phyloP scores from a whole-genome alignment of 1,139 yeast species.

The Yamadazyma conglobata region DNA sequence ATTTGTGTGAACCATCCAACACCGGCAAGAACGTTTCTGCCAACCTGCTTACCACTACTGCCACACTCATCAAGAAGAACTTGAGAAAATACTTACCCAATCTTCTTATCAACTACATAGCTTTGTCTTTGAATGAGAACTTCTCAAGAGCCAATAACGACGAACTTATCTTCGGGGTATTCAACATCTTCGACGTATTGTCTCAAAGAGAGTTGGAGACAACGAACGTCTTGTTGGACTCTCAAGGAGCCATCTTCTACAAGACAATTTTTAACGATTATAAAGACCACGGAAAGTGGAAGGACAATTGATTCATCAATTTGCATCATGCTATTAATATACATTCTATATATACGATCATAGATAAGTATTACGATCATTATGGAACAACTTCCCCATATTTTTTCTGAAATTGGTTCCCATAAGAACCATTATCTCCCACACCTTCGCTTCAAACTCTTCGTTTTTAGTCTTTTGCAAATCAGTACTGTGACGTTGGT shows the following conservation, averaged over 20 bases:
- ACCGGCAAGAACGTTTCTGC: constrained; percentile 12
- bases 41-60: constrained; percentile 49
- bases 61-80: constrained; percentile 52
- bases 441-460: constrained; percentile 31
- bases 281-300: constrained; percentile 82
- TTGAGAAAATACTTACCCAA: constrained; percentile 64
- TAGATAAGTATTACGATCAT: constrained; percentile 25
- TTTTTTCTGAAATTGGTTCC: constrained; percentile 20
- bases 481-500: constrained; percentile 19
- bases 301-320: constrained; percentile 36
- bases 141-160: constrained; percentile 48
- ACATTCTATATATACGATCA: constrained; percentile 1
- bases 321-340: constrained; percentile 1
- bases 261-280: constrained; percentile 69
- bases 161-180: constrained; percentile 56
- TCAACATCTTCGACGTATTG: constrained; percentile 62
- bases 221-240: constrained; percentile 68
- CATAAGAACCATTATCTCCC: constrained; percentile 32
- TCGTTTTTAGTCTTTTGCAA: constrained; percentile 16
- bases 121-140: constrained; percentile 47
- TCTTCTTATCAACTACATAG: constrained; percentile 54
- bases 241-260: constrained; percentile 66
- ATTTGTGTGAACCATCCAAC: constrained; percentile 67
- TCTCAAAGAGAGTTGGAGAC: constrained; percentile 64
- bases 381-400: constrained; percentile 29